Base-by-base conservation (phyloP, 352 stramenopile genomes). In the Phytophthora citricola region DNA sequence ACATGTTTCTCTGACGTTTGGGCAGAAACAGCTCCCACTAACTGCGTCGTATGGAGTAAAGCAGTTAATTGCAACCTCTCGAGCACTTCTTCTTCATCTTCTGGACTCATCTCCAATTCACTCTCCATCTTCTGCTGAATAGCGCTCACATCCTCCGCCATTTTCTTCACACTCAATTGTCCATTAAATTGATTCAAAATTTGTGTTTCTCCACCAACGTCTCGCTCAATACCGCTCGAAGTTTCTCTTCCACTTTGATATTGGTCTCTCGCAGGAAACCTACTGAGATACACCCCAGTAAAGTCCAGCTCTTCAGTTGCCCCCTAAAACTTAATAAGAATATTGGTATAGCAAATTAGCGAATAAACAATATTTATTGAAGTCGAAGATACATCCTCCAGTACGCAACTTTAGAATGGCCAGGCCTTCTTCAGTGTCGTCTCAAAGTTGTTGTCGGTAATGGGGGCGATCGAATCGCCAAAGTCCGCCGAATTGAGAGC, bases 231-330 rank as follows among this genome's bases (percentile, higher is more conserved):
- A 57, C 46, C 10, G 53, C 32, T 29, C 41, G 53, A 3, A 76
- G 47, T 22, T 41, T 47, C 40, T 77, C 53, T 41, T 77, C 60
- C 24, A 39, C 43, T 36, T 73, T 75, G 29, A 71, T 43, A 14
- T 70, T 66, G 3, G 60, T 11, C 57, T 58, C 17, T 73, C 39
- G 38, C 57, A 77, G 7, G 64, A 47, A 29, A 76, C 69, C 66
- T 59, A 2, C 34, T 46, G 4, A 81, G 44, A 46, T 79, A 69
- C 3, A 79, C 65, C 3, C 57, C 57, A 0, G 66, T 54, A 45
- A 81, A 76, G n/a, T 81, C 70, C 15, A 81, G 47, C 38, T 81
- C 43, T 45, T 76, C 38, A 81, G 47, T 41, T 74, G 0, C 17
- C 17, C 17, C 17, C 17, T 17, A 17, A 17, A 17, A 17, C 17